Base-by-base conservation (phyloP, 768 basidiomycete species). In the Steccherinum ochraceum region DNA sequence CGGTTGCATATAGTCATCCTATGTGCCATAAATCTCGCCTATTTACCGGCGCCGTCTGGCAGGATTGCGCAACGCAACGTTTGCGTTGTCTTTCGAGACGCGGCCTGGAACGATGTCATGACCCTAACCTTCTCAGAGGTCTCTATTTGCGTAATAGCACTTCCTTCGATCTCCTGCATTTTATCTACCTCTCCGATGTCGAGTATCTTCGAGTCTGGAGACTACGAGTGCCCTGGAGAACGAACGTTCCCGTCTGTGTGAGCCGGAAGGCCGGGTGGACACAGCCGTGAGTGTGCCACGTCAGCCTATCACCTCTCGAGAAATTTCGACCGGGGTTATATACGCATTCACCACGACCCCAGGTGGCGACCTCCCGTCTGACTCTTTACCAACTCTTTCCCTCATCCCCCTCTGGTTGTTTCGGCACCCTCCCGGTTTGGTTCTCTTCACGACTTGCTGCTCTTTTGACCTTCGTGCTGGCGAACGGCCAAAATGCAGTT, bases 401-500 rank as follows among this genome's bases (percentile, higher is more conserved):
- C 41, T 10, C 41, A 43, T 43, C 18, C 41, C 5, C 41, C 18
- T 43, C 41, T 39, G 11, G 35, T 39, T n/a, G 35, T 19, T 23
- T 19, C 10, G 30, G 30, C 16, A 35, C 30, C 16, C 7, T 16
- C 16, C 26, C 42, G 45, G 12, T 4, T 23, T 40, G 40, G 48
- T 42, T 23, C 43, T 45, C 44, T 27, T 27, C 35, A 40, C 25
- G 26, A 45, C 42, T 44, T 40, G 40, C 26, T 43, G 39, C 19
- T 48, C 10, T 45, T 24, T 47, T 45, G 24, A 25, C 40, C 47
- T 46, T 20, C 24, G 18, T 40, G 25, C 21, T 48, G 16, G 23
- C 50, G 30, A 61, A 4, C 24, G 47, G 19, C 25, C 48, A 43
- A 42, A 27, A 55, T 55, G 54, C 49, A 35, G 53, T 30, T 89